phyloP scores from a whole-genome alignment of 768 basidiomycete genomes.

The Glaciozyma martinii region DNA sequence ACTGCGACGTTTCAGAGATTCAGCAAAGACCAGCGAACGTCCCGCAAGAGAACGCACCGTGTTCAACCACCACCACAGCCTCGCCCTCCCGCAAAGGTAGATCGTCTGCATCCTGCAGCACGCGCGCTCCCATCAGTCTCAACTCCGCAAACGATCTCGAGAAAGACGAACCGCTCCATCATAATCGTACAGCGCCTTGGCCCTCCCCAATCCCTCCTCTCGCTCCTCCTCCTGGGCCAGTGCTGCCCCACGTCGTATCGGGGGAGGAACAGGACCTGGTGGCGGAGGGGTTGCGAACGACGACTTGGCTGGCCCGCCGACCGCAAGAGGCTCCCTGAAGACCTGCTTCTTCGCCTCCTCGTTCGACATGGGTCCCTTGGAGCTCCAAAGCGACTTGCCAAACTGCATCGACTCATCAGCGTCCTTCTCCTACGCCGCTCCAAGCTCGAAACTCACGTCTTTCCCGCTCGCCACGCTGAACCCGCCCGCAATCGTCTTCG shows the following conservation, averaged over 20 bases:
- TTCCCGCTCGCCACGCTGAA: neutral
- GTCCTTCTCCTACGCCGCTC: neutral
- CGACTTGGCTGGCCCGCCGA: neutral
- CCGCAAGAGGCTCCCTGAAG: neutral
- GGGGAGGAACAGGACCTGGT: neutral
- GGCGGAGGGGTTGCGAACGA: neutral
- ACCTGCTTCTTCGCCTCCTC: neutral
- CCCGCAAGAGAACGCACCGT: neutral
- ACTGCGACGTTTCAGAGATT: neutral
- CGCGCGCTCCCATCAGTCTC: neutral
- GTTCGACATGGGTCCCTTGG: neutral
- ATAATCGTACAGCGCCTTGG: neutral
- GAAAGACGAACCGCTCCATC: neutral
- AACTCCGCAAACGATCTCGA: neutral
- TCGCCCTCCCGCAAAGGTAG: neutral
- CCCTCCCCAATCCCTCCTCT: neutral
- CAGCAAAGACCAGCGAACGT: neutral
- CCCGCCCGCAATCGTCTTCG: neutral
- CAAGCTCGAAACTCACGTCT: neutral
- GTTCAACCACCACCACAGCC: neutral
- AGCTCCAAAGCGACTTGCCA: neutral
- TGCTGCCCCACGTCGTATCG: neutral
- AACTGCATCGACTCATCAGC: neutral
- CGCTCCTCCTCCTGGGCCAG: no score
- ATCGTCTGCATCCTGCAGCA: neutral